phyloP scores from a whole-genome alignment of 176 grass and related monocot species.

The Saccharum spontaneum region DNA sequence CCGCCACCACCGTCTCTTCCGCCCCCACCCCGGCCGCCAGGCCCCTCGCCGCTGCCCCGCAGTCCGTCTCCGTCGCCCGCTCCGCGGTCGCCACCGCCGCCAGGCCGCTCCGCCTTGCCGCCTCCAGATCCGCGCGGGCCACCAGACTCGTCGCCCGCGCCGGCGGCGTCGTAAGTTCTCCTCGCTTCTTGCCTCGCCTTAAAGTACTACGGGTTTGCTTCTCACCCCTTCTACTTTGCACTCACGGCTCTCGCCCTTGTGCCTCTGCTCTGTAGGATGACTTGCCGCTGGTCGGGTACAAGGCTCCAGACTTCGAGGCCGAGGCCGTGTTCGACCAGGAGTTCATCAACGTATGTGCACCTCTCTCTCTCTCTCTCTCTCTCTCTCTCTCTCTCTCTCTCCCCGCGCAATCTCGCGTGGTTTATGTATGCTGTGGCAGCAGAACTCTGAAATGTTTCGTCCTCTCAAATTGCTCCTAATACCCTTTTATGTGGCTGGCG shows the following conservation, averaged over 20 bases:
- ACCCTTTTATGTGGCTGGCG: background rate
- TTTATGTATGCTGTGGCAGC: background rate
- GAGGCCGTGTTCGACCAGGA: constrained; percentile 93
- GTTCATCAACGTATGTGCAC: constrained; percentile 61
- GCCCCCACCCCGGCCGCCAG: constrained; percentile 18
- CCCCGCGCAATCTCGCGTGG: background rate
- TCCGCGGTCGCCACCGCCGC: constrained; percentile 1
- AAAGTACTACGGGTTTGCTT: background rate
- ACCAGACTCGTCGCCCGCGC: constrained; percentile 58
- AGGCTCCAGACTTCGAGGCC: constrained; percentile 77
- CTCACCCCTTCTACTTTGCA: background rate
- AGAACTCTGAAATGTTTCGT: background rate
- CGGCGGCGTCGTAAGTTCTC: constrained; percentile 31
- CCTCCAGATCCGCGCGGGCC: constrained; percentile 42
- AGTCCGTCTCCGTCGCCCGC: constrained; percentile 36
- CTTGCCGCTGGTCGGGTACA: constrained; percentile 83
- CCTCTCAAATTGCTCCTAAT: background rate
- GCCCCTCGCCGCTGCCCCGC: constrained; percentile 20
- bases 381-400: too few species aligned
- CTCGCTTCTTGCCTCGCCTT: background rate
- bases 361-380: background rate
- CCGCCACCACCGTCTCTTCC: constrained; percentile 35
- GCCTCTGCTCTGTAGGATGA: constrained; percentile 43
- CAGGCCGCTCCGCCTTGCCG: constrained; percentile 31
- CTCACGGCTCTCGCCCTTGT: background rate